Base-by-base conservation (phyloP, 192 early-diverging fungal species). In the Umbelopsis ramanniana region DNA sequence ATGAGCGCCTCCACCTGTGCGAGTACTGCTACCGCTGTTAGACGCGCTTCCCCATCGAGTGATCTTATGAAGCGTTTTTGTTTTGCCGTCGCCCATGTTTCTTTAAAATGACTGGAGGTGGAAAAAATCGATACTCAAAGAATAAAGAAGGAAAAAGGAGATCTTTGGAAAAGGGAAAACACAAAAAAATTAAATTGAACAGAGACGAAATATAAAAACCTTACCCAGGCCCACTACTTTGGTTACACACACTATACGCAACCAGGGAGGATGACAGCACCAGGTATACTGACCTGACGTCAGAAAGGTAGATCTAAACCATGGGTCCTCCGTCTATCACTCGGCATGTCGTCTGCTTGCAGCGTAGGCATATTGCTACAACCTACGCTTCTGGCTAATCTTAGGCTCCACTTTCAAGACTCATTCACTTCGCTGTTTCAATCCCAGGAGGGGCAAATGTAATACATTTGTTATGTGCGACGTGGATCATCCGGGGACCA, bases 11-110 rank as follows among this genome's bases (percentile, higher is more conserved):
- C 29, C 57, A 17, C 29, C 57, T 19, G 57, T 63, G 17, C 57
- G 57, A 63, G 29, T 63, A 15, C 33, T 63, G 17, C 33, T 35
- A 12, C 57, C 19, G 57, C 33, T 35, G 57, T 63, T 63, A 6
- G 57, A 63, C 29, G 57, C 57, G 29, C 57, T 63, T 29, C 57
- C 57, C 57, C 57, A 63, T 63, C 57, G 57, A 15, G 57, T 63
- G 33, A 63, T 63, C 37, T 63, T 63, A 26, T 63, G 57, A 19
- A 63, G 57, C 17, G 57, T 63, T 29, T 63, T 63, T 63, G 57
- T 19, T 63, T 63, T 63, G 17, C 57, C 57, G 33, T 63, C 57
- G 26, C 57, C 57, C 57, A 63, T 63, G 15, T 11, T 63, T 29
- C 24, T 63, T 37, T 37, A 37, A 63, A 37, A 38, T 57, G 54